phyloP scores from a whole-genome alignment of 1,284 basidiomycete species.

The Rhizoctonia solani region DNA sequence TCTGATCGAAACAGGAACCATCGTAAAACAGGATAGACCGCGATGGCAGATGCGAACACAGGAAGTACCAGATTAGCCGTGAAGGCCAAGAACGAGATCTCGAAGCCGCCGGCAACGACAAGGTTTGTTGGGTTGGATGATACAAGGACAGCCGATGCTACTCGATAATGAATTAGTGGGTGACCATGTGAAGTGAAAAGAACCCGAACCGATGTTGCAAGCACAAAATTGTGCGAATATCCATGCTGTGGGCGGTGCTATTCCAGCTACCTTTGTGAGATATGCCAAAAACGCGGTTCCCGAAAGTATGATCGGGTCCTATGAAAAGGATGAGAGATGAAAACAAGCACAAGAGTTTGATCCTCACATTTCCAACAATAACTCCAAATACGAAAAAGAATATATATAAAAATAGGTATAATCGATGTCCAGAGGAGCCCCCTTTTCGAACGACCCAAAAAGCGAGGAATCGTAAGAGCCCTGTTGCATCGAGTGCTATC shows the following conservation, averaged over 20 bases:
- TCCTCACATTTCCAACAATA: slow-evolving; percentile 75
- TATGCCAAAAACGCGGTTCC: slow-evolving; percentile 88
- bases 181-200: neutral
- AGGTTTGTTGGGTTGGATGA: slow-evolving; percentile 54
- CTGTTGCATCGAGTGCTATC: slow-evolving; percentile 88
- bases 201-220: slow-evolving; percentile 72
- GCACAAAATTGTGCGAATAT: slow-evolving; percentile 70
- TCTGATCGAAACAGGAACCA: slow-evolving; percentile 46
- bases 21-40: slow-evolving; percentile 41
- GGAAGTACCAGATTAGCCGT: slow-evolving; percentile 38
- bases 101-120: slow-evolving; percentile 50
- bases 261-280: slow-evolving; percentile 73
- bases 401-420: slow-evolving; percentile 79
- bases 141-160: slow-evolving; percentile 50
- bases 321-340: slow-evolving; percentile 3
- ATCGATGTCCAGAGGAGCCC: slow-evolving; percentile 65
- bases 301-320: slow-evolving; percentile 82
- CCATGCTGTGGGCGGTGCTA: slow-evolving; percentile 63
- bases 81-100: slow-evolving; percentile 45
- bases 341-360: neutral
- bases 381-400: slow-evolving; percentile 81
- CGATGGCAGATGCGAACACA: slow-evolving; percentile 37
- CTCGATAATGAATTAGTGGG: neutral
- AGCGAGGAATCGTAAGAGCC: slow-evolving; percentile 83
- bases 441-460: slow-evolving; percentile 84